Base-by-base conservation (phyloP, 1,139 yeast genomes). In the Cylindricascospora bacillispora region DNA sequence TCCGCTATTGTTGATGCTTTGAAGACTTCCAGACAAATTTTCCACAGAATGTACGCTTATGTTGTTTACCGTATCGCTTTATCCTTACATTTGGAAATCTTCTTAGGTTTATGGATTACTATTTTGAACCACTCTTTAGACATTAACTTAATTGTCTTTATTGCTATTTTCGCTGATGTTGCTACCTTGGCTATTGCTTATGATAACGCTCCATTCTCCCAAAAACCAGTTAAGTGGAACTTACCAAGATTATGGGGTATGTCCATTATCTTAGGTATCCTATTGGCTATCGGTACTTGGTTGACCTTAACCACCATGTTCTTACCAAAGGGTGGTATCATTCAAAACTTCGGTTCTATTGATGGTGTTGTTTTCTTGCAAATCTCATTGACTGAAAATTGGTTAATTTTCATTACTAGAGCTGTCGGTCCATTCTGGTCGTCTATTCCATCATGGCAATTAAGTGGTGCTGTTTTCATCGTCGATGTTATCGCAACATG, bases 161-260 rank as follows among this genome's bases (percentile, higher is more conserved):
- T 82, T 73, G 94, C 93, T 49, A 79, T 82, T 59, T 82, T 82
- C 60, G 94, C 93, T 58, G 93, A 82, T 67, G 92, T 82, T 67
- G 94, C 94, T 44, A 82, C 94, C 52, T 68, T 82, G 58, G 86
- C 94, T 46, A 81, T 82, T 72, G 94, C 93, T 63, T 82, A 82
- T 65, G 94, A 82, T 65, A 80, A 89, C 53, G 98, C 98, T 65
- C 98, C 97, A 57, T 89, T 70, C 71, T 92, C 89, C 62, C 93
- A 83, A 62, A 67, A 69, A 57, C 98, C 98, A 52, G 97, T 89
- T 57, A 89, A 89, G 68, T 89, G 98, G 98, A 86, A 89, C 77
- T 67, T 86, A 58, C 93, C 93, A 65, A 79, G 93, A 76, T 70
- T 82, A 63, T 82, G 94, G 94, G 93, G 92, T 73, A 80, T 82